Base-by-base conservation (phyloP, 2,329 filamentous ascomycete genomes). In the Ophiocordyceps robertsii region DNA sequence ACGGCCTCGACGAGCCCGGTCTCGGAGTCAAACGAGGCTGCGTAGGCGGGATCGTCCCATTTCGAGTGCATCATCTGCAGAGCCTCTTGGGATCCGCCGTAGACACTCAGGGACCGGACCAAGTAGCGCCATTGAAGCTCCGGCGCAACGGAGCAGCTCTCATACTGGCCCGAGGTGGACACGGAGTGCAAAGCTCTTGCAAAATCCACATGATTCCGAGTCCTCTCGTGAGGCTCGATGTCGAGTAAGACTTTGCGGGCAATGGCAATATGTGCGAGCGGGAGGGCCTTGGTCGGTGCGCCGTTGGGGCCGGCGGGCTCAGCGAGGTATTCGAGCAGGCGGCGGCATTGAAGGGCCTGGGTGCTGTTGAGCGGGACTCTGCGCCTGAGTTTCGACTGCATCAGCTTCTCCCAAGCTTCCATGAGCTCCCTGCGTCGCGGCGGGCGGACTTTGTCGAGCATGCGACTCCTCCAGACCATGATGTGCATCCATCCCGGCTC, bases 401-500 rank as follows among this genome's bases (percentile, higher is more conserved):
- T 79, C 49, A 89, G 80, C 10, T 68, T 63, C 43, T 65, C 68
- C 58, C 84, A 80, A 6, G 83, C 84, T 31, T 73, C 66, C 1
- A 76, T 61, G 3, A 95, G 65, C 30, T 84, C 75, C n/a, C 69
- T 58, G 3, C 69, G 64, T 0, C 74, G 60, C 14, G 85, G 87
- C 10, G 77, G 73, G 30, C 86, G 75, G 31, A 79, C 67, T 41
- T 74, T 70, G 43, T 84, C 72, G 41, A 73, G 69, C 50, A 80
- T 65, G 46, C 77, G 73, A 50, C 75, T 75, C 41, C 74, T 67
- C 58, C 86, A 73, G 45, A 84, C 73, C 52, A 84, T 73, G 64
- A 95, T 75, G 14, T 72, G 73, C 49, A 78, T 76, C 53, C 88
- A 75, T 42, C 87, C 88, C 1, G 77, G 82, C 53, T 79, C 83